Evolutionary conservation across 2,329 filamentous ascomycete genomes (phyloP), one percentile per base, ranked within the genome.

Genomic region (Cytospora mali): DNA sequence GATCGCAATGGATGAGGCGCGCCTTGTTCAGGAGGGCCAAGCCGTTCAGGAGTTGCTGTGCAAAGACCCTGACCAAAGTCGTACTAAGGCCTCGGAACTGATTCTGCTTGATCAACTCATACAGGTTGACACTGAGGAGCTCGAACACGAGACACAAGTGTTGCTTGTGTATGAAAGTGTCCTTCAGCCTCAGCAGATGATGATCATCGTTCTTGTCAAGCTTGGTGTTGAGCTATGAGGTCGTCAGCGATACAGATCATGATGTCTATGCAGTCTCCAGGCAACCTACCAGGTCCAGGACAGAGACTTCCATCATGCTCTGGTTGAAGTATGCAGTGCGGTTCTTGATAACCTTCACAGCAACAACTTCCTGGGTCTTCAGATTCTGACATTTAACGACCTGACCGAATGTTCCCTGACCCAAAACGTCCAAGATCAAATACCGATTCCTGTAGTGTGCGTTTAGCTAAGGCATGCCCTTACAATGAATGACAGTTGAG

Each of bases 281-380:
- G 52, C 16, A 58, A 69, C 86, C 62, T 82, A 96, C 92, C 82
- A 99, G 75, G 76, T 99, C 95, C 62, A 99, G 82, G 27, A 99
- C 95, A 1, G 95, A 99, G 33, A 99, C 95, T 75, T 99, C 95
- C 95, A 99, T 99, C 95, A 99, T 99, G 76, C 95, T 98, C 77
- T 99, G 95, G 74, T 99, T 99, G 81, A 99, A 99, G 76, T 99
- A 99, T 42, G 95, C 95, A 1, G 95, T 99, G 71, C 94, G 89
- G 77, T 99, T 99, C 80, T 99, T 99, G 79, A 99, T 95, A 60
- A 99, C 95, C 79, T 99, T 99, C 69, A 99, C 95, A 4, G 95
- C 95, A 51, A 99, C 95, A 46, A 99, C 95, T 77, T 99, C 95
- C 75, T 97, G 93, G 0, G 95, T 98, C 79, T 97, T 97, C 70